Conservation (phyloP, 768 basidiomycete genomes). For the Psilocybe cyanescens region DNA sequence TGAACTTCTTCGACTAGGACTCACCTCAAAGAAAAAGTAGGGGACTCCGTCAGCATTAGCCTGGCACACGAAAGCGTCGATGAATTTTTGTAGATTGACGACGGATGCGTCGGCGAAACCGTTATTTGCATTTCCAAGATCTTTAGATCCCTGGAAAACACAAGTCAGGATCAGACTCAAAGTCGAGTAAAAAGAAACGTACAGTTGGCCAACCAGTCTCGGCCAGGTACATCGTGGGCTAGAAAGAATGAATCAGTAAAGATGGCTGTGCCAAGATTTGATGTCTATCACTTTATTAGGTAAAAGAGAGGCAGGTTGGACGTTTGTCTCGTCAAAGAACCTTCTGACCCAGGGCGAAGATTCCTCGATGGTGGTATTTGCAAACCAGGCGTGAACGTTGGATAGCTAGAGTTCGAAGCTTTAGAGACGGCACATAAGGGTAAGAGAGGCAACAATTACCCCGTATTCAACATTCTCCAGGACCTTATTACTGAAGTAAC, state of each 20-base stretch:
- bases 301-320: slow-evolving; percentile 56
- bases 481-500: slow-evolving; percentile 75
- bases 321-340: slow-evolving; percentile 78
- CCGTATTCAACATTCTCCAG: slow-evolving; percentile 69
- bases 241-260: slow-evolving; percentile 5
- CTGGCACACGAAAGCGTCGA: slow-evolving; percentile 89
- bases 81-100: slow-evolving; percentile 70
- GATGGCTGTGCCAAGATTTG: not conserved
- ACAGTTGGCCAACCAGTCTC: slow-evolving; percentile 89
- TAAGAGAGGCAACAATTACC: slow-evolving; percentile 38
- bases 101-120: slow-evolving; percentile 69
- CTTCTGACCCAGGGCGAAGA: slow-evolving; percentile 82
- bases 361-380: slow-evolving; percentile 65
- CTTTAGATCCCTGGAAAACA: slow-evolving; percentile 53
- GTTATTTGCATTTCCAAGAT: slow-evolving; percentile 58
- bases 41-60: slow-evolving; percentile 76
- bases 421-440: not conserved
- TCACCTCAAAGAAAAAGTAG: slow-evolving; percentile 88
- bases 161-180: not conserved
- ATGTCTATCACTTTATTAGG: slow-evolving; percentile 53
- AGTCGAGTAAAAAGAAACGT: slow-evolving; percentile 22
- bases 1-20: slow-evolving; percentile 17
- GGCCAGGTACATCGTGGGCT: slow-evolving; percentile 86
- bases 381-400: slow-evolving; percentile 97
- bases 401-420: slow-evolving; percentile 56